Evolutionary conservation across 257 asterid species (phyloP), one percentile per base, ranked within the genome.

Genomic region (Nicotiana tabacum): DNA sequence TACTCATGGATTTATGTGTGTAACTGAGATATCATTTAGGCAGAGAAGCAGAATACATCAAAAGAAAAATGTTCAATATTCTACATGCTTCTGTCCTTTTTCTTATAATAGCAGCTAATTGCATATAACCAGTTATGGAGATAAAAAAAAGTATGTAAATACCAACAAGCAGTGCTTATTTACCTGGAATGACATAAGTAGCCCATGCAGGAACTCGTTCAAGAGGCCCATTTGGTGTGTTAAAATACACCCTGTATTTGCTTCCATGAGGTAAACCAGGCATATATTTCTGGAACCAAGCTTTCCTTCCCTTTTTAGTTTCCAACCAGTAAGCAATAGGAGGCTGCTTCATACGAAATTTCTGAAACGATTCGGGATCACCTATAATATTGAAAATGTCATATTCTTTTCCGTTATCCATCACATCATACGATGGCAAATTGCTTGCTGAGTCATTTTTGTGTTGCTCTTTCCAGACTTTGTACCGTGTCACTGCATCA

Each of bases 161-260:
- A 82, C 64, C 80, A 83, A 58, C 81, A 87, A 88, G 66, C 83
- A 66, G 66, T 56, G 88, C 79, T 77, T 77, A 64, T 81, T 83
- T 81, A 95, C 98, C 98, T 89, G 98, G 98, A 88, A 90, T 85
- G 65, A 96, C 99, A 70, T 92, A 94, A 67, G 96, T 93, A 87
- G 99, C 99, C 98, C 99, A 96, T 83, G 99, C 98, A 87, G 98
- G 98, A 66, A 96, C 97, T 77, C 99, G 93, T 88, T 96, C 99
- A 70, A 96, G 88, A 78, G 98, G 97, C 85, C 99, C 99, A 77
- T 83, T 82, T 62, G 98, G 95, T 86, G 99, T 96, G 86, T 94
- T 96, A 72, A 94, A 88, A 89, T 90, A 96, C 83, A 93, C 95
- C 86, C 98, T 89, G 84, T 94, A 93, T 87, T 93, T 94, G 91